Base-by-base conservation (phyloP, 2,329 filamentous ascomycete genomes). In the Trichophyton benhamiae region DNA sequence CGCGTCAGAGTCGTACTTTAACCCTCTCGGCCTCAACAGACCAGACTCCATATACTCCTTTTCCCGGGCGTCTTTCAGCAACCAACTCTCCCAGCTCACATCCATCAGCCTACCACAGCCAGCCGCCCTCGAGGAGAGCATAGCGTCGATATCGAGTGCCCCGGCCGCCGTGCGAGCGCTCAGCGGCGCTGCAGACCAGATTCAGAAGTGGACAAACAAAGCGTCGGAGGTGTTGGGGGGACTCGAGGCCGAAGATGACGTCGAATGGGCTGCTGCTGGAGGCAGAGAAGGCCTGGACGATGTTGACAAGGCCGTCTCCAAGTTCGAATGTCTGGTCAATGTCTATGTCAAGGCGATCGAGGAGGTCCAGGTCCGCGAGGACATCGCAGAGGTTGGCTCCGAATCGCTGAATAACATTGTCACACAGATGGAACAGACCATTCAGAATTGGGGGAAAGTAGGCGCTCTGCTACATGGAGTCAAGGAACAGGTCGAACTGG, bases 341-440 rank as follows among this genome's bases (percentile, higher is more conserved):
- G 89, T 95, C 65, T 99, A 96, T 70, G 88, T 97, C 60, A 82
- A 85, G 63, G 91, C 92, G n/a, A 96, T 97, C 67, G 94, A 97
- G 71, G 86, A 91, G 64, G 79, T 99, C 48, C 91, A 97, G 73
- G 77, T 81, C 57, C 87, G 94, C 11, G 72, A 79, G 1, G 94
- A 99, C 69, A 89, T 96, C 63, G 76, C 78, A 13, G 79, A 78
- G 9, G 86, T 97, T 22, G 81, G 88, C 3, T 74, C 84, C 7
- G 82, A 87, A 13, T 88, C 91, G 63, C 80, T 96, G 48, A 83
- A 83, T 61, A 81, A 78, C 3, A 87, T 94, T 15, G 89, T 96
- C 25, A 79, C 83, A 9, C 90, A 96, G 75, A 96, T 97, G 88
- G 92, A 97, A 68, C 80, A 81, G 20, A 94, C 96, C 63, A 78